Percentiles rank a stretch among this genome's conserved stretches.
phyloP scores from a whole-genome alignment of 2,329 filamentous ascomycete genomes.

The Monosporascus ibericus region DNA sequence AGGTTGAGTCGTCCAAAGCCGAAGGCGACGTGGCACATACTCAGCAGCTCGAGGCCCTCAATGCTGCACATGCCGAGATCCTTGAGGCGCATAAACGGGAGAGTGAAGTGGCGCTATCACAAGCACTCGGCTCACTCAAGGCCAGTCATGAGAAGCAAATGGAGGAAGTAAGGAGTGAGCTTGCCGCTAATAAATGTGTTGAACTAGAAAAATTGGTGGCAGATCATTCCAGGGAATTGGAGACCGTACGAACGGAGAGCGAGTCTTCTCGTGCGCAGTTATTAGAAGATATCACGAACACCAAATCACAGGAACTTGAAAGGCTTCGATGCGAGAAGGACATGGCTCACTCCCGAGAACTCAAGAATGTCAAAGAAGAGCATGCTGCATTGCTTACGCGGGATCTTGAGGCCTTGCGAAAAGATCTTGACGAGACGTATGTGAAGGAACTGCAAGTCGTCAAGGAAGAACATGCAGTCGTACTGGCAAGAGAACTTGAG shows the following conservation, averaged over 20 bases:
- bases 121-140: constrained; percentile 22
- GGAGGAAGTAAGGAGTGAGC: constrained; percentile 20
- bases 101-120: constrained; percentile 16
- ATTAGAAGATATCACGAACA: constrained; percentile 8
- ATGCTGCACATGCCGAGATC: constrained; percentile 24
- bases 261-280: constrained; percentile 13
- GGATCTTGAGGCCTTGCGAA: not conserved
- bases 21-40: constrained; percentile 23
- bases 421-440: constrained; percentile 2
- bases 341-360: not conserved
- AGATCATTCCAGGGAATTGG: constrained; percentile 18
- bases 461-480: constrained; percentile 14
- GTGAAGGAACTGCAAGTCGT: constrained; percentile 14
- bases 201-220: constrained; percentile 18
- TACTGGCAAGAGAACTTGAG: constrained; percentile 11
- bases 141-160: constrained; percentile 21
- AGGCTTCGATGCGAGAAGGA: constrained; percentile 9
- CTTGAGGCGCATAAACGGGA: constrained; percentile 26
- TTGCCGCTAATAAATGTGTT: constrained; percentile 14
- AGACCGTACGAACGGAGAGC: constrained; percentile 15
- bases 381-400: not conserved
- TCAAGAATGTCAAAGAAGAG: not conserved
- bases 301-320: constrained; percentile 16
- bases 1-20: constrained; percentile 24
- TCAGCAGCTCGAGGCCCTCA: constrained; percentile 24